Percentiles rank a stretch among this genome's conserved stretches.
Evolutionary conservation across 495 filamentous ascomycete genomes (phyloP).

Genomic region (Margaritispora aquatica): DNA sequence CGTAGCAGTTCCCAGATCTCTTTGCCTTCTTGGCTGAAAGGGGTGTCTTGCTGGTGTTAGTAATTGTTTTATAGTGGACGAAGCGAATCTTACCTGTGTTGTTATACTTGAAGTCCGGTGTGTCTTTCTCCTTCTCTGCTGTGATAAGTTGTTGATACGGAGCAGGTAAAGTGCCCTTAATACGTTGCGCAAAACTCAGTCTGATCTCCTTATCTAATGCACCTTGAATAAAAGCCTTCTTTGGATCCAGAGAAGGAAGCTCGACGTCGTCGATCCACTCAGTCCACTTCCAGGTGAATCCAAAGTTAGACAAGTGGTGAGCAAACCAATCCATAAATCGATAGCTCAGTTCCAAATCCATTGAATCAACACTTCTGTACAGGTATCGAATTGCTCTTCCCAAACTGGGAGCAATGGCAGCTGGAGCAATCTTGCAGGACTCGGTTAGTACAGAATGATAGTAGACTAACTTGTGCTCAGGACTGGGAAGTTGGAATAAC

Average conservation of each 20-base stretch:
- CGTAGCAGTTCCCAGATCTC: slow-evolving; percentile 73
- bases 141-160: slow-evolving; percentile 78
- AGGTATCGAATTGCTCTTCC: slow-evolving; percentile 90
- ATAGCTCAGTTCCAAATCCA: slow-evolving; percentile 82
- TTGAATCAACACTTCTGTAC: slow-evolving; percentile 68
- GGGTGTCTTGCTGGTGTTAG: slow-evolving; percentile 50
- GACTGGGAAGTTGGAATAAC: slow-evolving; percentile 76
- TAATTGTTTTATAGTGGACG: neutral
- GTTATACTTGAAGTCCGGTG: slow-evolving; percentile 87
- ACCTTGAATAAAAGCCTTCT: slow-evolving; percentile 86
- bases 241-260: slow-evolving; percentile 69
- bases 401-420: slow-evolving; percentile 90
- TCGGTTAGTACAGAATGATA: slow-evolving; percentile 94
- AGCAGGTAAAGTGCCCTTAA: slow-evolving; percentile 86
- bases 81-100: slow-evolving; percentile 54
- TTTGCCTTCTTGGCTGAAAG: slow-evolving; percentile 72
- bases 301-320: slow-evolving; percentile 97
- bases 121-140: slow-evolving; percentile 85
- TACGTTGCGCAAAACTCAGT: slow-evolving; percentile 90
- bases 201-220: slow-evolving; percentile 96
- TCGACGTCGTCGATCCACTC: slow-evolving; percentile 92
- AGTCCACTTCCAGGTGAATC: slow-evolving; percentile 99
- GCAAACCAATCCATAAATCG: slow-evolving; percentile 97
- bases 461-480: slow-evolving; percentile 93
- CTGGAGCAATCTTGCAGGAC: slow-evolving; percentile 89